These are phyloP conservation scores for Tolypocladium endophyticum DNA, from an alignment of 2,329 filamentous ascomycete genomes.

Conservation along the genomic window DNA sequence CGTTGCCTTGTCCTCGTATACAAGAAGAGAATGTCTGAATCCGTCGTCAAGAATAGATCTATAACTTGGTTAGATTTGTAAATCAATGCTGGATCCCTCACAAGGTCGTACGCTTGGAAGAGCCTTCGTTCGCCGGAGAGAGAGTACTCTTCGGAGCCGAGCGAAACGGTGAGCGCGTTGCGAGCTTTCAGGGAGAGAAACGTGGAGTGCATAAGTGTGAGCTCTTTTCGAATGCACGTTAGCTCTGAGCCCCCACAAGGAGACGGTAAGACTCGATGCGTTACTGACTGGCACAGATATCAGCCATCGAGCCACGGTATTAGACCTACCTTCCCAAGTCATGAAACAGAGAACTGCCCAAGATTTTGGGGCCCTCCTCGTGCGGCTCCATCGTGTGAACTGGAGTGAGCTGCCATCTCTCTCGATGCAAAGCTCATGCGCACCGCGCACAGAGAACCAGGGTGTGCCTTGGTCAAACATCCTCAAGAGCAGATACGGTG, in stretches of 20 bases:
- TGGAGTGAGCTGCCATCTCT: constrained; percentile 37
- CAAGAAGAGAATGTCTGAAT: constrained; percentile 40
- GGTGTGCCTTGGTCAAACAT: constrained; percentile 26
- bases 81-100: not conserved
- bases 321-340: constrained; percentile 48
- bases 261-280: not conserved
- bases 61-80: not conserved
- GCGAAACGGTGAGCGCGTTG: constrained; percentile 30
- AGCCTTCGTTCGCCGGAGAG: constrained; percentile 38
- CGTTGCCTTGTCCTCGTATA: constrained; percentile 40
- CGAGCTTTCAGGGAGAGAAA: constrained; percentile 47
- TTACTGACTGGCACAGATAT: not conserved
- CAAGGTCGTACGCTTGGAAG: constrained; percentile 42
- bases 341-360: constrained; percentile 48
- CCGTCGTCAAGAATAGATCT: constrained; percentile 48
- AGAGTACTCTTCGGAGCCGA: constrained; percentile 34
- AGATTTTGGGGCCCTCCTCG: constrained; percentile 30
- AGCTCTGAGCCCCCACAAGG: not conserved
- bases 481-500: constrained; percentile 38
- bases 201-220: constrained; percentile 48
- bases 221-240: constrained; percentile 27
- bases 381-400: constrained; percentile 40
- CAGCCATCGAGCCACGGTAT: not conserved
- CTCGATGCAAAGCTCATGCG: constrained; percentile 43
- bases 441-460: constrained; percentile 39